phyloP scores from a whole-genome alignment of 1,284 basidiomycete species.

The Bjerkandera adusta region DNA sequence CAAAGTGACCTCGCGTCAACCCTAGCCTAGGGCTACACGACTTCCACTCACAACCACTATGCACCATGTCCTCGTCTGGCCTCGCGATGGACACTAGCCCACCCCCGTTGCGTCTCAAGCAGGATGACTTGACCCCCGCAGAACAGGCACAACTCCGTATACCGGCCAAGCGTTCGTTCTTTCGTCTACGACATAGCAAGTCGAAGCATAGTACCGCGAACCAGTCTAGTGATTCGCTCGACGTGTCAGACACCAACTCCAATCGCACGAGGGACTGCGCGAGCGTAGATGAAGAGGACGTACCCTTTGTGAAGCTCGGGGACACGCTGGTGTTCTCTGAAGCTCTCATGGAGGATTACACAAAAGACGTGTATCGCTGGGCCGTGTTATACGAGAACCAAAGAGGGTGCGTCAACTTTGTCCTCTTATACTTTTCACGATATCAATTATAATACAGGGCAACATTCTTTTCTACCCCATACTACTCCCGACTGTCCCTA shows the following conservation, averaged over 20 bases:
- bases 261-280: conserved; percentile 19
- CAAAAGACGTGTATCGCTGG: conserved; percentile 65
- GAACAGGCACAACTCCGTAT: conserved; percentile 46
- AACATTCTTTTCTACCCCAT: conserved; percentile 69
- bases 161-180: conserved; percentile 27
- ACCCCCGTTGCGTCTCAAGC: conserved; percentile 27
- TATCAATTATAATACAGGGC: conserved; percentile 42
- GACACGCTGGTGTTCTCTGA: conserved; percentile 9
- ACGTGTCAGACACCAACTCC: not conserved
- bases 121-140: conserved; percentile 38
- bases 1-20: conserved; percentile 13
- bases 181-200: conserved; percentile 24
- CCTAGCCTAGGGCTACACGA: conserved; percentile 17
- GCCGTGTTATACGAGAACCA: conserved; percentile 78
- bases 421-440: conserved; percentile 1
- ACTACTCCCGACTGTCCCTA: conserved; percentile 69
- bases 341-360: conserved; percentile 30
- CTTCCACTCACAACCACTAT: conserved; percentile 10
- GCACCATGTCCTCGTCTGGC: conserved; percentile 18
- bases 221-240: not conserved
- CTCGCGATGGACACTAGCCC: conserved; percentile 19
- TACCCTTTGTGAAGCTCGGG: conserved; percentile 13
- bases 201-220: not conserved
- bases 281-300: conserved; percentile 4
- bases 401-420: conserved; percentile 53